phyloP scores from a whole-genome alignment of 352 stramenopile genomes.

The Pythium pyrilobum region DNA sequence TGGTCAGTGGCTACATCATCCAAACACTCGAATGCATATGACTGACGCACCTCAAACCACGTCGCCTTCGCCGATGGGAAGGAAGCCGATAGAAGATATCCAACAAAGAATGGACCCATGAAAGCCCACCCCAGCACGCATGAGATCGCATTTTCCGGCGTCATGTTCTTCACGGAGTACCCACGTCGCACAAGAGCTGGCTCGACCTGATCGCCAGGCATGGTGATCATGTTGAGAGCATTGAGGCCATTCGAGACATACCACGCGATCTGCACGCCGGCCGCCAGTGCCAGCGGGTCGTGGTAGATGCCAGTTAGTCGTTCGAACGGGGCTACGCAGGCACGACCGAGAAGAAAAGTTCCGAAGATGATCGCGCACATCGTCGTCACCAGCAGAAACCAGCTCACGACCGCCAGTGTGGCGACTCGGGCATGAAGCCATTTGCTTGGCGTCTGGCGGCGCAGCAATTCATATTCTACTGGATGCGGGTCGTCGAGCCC shows the following conservation, averaged over 20 bases:
- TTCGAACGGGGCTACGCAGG: conserved; percentile 69
- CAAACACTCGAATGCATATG: not conserved
- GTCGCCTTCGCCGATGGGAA: conserved; percentile 41
- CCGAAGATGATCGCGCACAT: conserved; percentile 65
- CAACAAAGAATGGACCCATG: conserved; percentile 64
- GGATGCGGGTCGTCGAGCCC: conserved; percentile 60
- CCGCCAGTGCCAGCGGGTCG: conserved; percentile 68
- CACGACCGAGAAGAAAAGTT: conserved; percentile 56
- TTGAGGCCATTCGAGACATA: conserved; percentile 66
- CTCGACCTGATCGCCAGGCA: conserved; percentile 61
- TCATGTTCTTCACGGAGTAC: conserved; percentile 71
- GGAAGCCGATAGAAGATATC: conserved; percentile 49
- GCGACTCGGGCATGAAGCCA: conserved; percentile 42
- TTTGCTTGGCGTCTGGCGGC: conserved; percentile 42
- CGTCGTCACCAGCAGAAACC: conserved; percentile 50
- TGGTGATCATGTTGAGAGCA: conserved; percentile 47
- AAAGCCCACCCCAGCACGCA: conserved; percentile 65
- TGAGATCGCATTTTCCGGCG: conserved; percentile 34
- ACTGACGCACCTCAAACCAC: conserved; percentile 25
- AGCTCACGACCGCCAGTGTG: conserved; percentile 48
- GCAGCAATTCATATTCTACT: conserved; percentile 69
- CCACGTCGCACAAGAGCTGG: conserved; percentile 46
- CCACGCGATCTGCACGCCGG: conserved; percentile 72
- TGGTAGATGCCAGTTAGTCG: conserved; percentile 61
- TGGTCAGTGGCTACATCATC: not conserved